phyloP scores from a whole-genome alignment of 495 filamentous ascomycete genomes.

The Penicillium soppii region DNA sequence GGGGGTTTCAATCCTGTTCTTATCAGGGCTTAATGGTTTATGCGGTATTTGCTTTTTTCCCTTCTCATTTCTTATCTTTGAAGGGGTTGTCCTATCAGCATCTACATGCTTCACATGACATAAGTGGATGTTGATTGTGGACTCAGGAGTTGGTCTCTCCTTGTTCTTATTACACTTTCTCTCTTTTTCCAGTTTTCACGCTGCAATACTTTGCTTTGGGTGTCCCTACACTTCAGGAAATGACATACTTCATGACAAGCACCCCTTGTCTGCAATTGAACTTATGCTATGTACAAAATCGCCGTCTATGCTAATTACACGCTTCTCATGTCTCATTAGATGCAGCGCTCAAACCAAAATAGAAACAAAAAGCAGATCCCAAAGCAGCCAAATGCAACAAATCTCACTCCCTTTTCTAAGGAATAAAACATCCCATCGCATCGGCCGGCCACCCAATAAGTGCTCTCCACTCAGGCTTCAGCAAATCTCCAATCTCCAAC shows the following conservation, averaged over 20 bases:
- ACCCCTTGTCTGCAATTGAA: constrained; percentile 11
- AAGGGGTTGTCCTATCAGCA: background rate
- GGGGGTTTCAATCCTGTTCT: constrained; percentile 11
- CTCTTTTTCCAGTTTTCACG: constrained; percentile 11
- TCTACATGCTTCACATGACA: no score
- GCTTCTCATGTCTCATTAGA: constrained; percentile 23
- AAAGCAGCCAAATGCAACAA: background rate
- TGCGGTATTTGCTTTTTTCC: constrained; percentile 7
- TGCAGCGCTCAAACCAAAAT: constrained; percentile 6
- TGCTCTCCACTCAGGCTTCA: constrained; percentile 34
- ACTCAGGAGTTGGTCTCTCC: background rate
- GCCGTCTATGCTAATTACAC: constrained; percentile 22
- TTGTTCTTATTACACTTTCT: background rate
- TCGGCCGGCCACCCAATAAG: constrained; percentile 41
- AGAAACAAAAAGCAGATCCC: background rate
- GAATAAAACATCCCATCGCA: constrained; percentile 37
- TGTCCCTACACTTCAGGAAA: background rate
- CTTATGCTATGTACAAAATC: constrained; percentile 15
- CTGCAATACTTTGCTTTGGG: constrained; percentile 33
- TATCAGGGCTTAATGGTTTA: constrained; percentile 2
- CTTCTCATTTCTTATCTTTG: constrained; percentile 6
- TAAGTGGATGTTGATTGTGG: background rate
- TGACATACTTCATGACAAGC: background rate
- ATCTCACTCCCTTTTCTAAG: background rate
- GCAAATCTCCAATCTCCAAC: constrained; percentile 25